Base-by-base conservation (phyloP, 805 yeast species). In the Yueomyces sp. region DNA sequence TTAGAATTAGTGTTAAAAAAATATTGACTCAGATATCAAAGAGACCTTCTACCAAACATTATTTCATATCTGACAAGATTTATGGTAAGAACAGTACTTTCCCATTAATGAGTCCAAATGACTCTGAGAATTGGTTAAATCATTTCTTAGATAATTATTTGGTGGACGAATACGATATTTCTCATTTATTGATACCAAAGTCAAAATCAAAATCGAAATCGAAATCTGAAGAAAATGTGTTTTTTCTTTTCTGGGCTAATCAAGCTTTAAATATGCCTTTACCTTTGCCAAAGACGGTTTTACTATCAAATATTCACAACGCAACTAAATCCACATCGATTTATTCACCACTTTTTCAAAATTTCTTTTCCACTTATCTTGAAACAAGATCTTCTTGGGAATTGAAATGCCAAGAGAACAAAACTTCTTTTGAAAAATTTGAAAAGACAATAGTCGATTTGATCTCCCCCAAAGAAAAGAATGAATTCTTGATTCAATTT, bases 51-150 rank as follows among this genome's bases (percentile, higher is more conserved):
- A 48, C 64, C 19, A 64, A 66, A 40, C 69, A 68, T 52, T 66
- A 77, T 44, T 69, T 74, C 48, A 59, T 81, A 59, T 70, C 70
- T 31, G 68, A 73, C 19, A 67, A 69, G 40, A 67, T 86, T 12
- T 88, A 81, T 55, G 86, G 81, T 9, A 55, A 54, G 3, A 58
- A 65, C 6, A 52, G 67, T 9, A 50, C 52, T 6, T 40, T 82
- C 42, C 74, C 81, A 28, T 65, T 79, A 43, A 68, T 85, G 28
- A 64, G 80, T 27, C 81, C 86, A 36, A 73, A 73, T 40, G 95
- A 86, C 55, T 76, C 77, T n/a, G 60, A 60, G 26, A 44, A 52
- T 2, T 61, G 84, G 49, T 46, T 75, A 12, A 53, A 58, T 12
- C 60, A 61, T 5, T 54, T 78, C 38, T 47, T 65, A 45, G 63